phyloP scores from a whole-genome alignment of 1,284 basidiomycete species.

The Lentinula novae-zelandiae region DNA sequence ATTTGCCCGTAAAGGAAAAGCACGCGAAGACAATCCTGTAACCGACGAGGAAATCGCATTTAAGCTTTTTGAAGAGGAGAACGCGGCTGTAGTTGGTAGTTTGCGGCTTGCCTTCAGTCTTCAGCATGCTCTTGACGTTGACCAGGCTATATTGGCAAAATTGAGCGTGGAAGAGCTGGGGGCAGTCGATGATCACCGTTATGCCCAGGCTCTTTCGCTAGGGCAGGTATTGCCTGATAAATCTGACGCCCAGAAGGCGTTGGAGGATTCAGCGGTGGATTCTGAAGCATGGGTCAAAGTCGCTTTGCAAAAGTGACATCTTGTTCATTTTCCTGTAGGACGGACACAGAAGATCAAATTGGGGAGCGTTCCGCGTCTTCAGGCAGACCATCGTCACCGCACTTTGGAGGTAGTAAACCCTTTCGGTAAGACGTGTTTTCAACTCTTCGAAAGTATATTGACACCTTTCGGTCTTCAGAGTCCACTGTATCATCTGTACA shows the following conservation, averaged over 20 bases:
- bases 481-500: conserved; percentile 28
- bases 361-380: neutral
- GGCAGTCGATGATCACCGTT: conserved; percentile 31
- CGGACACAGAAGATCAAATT: neutral
- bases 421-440: neutral
- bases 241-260: conserved; percentile 20
- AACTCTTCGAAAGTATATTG: neutral
- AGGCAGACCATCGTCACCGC: neutral
- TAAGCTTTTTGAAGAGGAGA: conserved; percentile 34
- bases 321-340: neutral
- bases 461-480: conserved; percentile 15
- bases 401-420: neutral
- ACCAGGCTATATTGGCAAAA: conserved; percentile 23
- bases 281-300: neutral
- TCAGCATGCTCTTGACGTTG: conserved; percentile 26
- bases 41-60: conserved; percentile 50
- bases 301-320: neutral
- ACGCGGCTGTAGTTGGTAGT: conserved; percentile 32
- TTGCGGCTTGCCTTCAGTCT: conserved; percentile 35
- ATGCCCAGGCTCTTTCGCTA: conserved; percentile 29
- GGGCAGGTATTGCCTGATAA: conserved; percentile 24
- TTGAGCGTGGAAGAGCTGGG: conserved; percentile 26
- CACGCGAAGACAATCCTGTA: conserved; percentile 22
- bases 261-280: conserved; percentile 23
- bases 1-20: conserved; percentile 37